Evolutionary conservation across 2,329 filamentous ascomycete genomes (phyloP), one percentile per base, ranked within the genome.

Genomic region (Ophiostoma sp.): DNA sequence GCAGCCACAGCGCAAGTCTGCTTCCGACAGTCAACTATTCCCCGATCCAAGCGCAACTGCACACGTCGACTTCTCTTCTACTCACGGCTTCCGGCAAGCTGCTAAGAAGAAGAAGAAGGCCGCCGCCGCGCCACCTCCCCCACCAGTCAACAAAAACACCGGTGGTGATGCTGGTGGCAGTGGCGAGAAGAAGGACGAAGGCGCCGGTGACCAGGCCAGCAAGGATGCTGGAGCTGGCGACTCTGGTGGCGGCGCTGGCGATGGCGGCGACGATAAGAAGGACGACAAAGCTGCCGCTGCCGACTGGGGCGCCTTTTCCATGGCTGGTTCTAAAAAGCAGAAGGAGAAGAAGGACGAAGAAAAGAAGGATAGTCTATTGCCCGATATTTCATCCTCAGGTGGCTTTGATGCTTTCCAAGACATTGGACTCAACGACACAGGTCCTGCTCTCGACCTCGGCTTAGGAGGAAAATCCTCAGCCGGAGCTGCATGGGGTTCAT

Each of bases 341-440:
- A 86, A 85, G 74, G 79, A 78, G 73, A 86, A 87, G 73, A 86
- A 87, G 71, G 67, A 73, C 0, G 72, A 73, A 10, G 73, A 73
- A 35, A 73, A 74, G 35, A 75, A 75, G 10, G 74, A 73, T 5
- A 64, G 70, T 2, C 41, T 69, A 2, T 57, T 72, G 3, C 68
- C 69, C 8, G 71, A 72, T 10, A 70, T 67, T n/a, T 74, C 52
- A 60, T 76, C 71, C 15, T 72, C 77, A 2, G 75, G 76, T 31
- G 83, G 82, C 67, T 79, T 83, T 62, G 84, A 85, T 70, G 79
- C 83, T n/a, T 91, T 92, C 74, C 84, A 90, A 64, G 89, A 92
- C 36, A 87, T 93, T 73, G 90, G 87, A 75, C 78, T 92, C 35
- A 85, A 88, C 73, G 87, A 89, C 70, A 76, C 79, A 13, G 35